Conservation (phyloP, 2,329 filamentous ascomycete genomes). For the Cryphonectria radicalis region DNA sequence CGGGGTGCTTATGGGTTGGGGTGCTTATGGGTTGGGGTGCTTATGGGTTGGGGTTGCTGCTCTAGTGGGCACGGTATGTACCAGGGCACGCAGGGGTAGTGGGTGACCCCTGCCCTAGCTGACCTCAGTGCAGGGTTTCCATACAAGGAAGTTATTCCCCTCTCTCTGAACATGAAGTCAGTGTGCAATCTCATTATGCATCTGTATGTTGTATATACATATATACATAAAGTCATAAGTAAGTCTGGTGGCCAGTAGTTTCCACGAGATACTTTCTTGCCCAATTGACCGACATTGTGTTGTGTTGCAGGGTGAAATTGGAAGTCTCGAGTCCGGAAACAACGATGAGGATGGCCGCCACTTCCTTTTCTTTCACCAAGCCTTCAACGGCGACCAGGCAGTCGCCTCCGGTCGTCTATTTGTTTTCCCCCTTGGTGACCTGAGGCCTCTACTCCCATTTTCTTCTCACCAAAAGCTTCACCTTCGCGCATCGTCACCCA, state of each 20-base stretch:
- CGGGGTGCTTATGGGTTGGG: not conserved
- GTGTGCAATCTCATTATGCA: not conserved
- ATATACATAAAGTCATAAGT: not conserved
- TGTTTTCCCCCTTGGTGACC: conserved; percentile 5
- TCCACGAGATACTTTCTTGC: not conserved
- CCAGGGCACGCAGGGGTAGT: not conserved
- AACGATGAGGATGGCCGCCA: not conserved
- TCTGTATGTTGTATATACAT: no score
- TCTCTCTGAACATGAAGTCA: not conserved
- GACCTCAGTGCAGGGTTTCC: not conserved
- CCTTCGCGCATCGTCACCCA: not conserved
- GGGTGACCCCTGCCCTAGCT: not conserved
- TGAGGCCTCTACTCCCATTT: not conserved
- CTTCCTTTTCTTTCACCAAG: not conserved
- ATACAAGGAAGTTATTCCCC: not conserved
- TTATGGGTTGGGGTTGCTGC: not conserved
- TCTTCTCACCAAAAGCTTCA: not conserved
- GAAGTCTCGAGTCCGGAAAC: not conserved
- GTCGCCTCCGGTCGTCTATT: conserved; percentile 9
- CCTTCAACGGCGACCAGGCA: not conserved
- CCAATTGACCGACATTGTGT: not conserved
- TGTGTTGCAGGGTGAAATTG: not conserved
- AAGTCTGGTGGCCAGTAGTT: not conserved
- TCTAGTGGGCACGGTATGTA: not conserved
- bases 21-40: no score